Evolutionary conservation across 2,329 filamentous ascomycete genomes (phyloP), one percentile per base, ranked within the genome.

Genomic region (Colletotrichum camelliae): DNA sequence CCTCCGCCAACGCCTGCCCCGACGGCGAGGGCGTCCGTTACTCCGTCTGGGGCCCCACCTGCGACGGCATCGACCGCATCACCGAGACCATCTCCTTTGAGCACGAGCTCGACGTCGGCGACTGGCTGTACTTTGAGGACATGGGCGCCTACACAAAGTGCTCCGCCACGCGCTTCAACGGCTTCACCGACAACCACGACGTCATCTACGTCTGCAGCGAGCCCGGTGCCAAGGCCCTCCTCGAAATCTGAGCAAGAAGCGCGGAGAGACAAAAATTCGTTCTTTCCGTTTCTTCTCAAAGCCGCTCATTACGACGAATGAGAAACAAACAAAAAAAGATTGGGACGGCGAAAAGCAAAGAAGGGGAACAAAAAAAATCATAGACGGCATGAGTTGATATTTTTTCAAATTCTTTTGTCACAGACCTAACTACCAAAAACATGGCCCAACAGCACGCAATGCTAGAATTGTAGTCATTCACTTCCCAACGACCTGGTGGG

Each of bases 131-230:
- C 88, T 99, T 99, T 86, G 95, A 98, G 87, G 93, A 98, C 77
- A 99, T 99, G 97, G 97, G 97, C 71, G 96, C 97, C 29, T 99
- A 99, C 86, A 98, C 97, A 80, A 98, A 96, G 90, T 98, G 96
- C 89, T 98, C 96, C 76, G 96, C 97, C 78, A 99, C 97, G 73
- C 93, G 94, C 82, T 99, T 99, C 93, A 99, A 99, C 80, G 97
- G 97, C 78, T 99, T 98, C 87, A 94, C 93, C 70, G 95, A 98
- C 86, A 90, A 93, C 80, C 97, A 99, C 85, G 94, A 98, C 81
- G 94, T 97, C 78, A 93, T 98, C 79, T 98, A 98, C 83, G 94
- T 98, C 80, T 98, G 94, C 84, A 98, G 96, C 85, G 97, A 99
- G 91, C 91, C 94, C 24, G 96, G 95, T 62, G 97, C 96, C 33